Conservation (phyloP, 1,139 yeast genomes). For the Saccharomycopsis hybrid region DNA sequence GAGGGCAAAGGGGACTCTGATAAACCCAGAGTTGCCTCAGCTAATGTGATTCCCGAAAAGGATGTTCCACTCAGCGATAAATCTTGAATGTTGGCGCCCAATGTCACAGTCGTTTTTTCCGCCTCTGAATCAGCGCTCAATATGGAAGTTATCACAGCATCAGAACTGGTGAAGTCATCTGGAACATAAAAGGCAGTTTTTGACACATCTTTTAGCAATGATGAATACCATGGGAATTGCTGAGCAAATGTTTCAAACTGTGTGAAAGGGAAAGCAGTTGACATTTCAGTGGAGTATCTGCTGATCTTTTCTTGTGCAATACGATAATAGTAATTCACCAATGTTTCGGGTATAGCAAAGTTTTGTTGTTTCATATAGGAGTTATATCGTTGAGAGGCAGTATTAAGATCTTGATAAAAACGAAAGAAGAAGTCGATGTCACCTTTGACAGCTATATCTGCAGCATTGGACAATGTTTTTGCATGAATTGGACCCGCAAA, state of each 20-base stretch:
- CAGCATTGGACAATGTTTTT: not conserved
- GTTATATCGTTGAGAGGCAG: too few relatives aligned
- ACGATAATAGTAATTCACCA: too few relatives aligned
- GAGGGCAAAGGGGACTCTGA: too few relatives aligned
- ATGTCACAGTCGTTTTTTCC: too few relatives aligned
- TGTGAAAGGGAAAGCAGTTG: too few relatives aligned
- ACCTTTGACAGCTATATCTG: not conserved
- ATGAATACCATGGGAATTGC: constrained; percentile 38
- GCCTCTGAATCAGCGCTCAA: constrained; percentile 1
- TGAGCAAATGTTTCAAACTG: constrained; percentile 35
- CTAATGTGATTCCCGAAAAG: not conserved
- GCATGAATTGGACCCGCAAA: too few relatives aligned
- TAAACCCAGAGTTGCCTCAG: not conserved
- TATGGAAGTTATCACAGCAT: constrained; percentile 7
- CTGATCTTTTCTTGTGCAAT: too few relatives aligned
- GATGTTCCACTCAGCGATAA: not conserved
- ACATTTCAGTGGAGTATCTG: too few relatives aligned
- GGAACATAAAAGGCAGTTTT: constrained; percentile 34
- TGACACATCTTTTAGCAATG: constrained; percentile 30
- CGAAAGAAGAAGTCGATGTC: not conserved
- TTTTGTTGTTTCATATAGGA: too few relatives aligned
- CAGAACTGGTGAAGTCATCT: constrained; percentile 27
- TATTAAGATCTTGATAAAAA: too few relatives aligned
- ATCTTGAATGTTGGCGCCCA: too few relatives aligned
- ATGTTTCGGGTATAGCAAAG: too few relatives aligned